Evolutionary conservation across 805 yeast genomes (phyloP).

Genomic region (Nakazawaea molendinolei): DNA sequence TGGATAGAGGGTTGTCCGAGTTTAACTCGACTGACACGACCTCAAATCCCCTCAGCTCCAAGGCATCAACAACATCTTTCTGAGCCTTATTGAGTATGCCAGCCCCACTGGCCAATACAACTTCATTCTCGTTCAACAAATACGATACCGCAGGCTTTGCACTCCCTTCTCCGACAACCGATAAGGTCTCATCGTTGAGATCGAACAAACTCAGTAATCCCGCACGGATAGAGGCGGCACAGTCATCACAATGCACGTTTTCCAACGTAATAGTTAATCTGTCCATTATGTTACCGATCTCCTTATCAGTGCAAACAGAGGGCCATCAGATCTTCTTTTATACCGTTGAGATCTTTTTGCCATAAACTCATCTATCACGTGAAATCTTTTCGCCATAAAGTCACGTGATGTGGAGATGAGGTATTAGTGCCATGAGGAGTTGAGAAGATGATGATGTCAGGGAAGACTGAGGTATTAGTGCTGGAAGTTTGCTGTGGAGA

Average conservation of each 20-base stretch:
- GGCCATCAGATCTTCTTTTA: not conserved
- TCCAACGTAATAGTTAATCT: conserved; percentile 22
- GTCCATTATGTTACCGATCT: too few species aligned
- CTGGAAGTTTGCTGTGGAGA: too few species aligned
- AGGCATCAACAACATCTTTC: conserved; percentile 20
- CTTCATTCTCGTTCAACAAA: conserved; percentile 20
- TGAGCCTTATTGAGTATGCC: conserved; percentile 16
- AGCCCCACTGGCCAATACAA: conserved; percentile 22
- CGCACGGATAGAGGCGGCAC: conserved; percentile 38
- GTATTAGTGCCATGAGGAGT: not conserved
- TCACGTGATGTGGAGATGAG: not conserved
- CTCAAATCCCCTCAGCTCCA: conserved; percentile 32
- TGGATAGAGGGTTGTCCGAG: conserved; percentile 10
- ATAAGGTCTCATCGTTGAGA: conserved; percentile 12
- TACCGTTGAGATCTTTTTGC: conserved; percentile 1
- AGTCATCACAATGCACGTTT: conserved; percentile 52
- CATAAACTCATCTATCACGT: not conserved
- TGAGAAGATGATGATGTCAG: too few species aligned
- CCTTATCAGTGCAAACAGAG: not conserved
- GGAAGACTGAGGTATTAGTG: too few species aligned
- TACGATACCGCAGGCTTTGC: conserved; percentile 18
- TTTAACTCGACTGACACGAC: conserved; percentile 29
- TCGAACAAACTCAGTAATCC: too few species aligned
- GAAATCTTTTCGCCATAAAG: not conserved
- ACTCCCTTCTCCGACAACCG: conserved; percentile 6